A percentile compares a stretch with the other conserved stretches of the same genome.
These are phyloP conservation scores for Aphanomyces astaci DNA, from an alignment of 352 stramenopile genomes.

Conservation along the genomic window DNA sequence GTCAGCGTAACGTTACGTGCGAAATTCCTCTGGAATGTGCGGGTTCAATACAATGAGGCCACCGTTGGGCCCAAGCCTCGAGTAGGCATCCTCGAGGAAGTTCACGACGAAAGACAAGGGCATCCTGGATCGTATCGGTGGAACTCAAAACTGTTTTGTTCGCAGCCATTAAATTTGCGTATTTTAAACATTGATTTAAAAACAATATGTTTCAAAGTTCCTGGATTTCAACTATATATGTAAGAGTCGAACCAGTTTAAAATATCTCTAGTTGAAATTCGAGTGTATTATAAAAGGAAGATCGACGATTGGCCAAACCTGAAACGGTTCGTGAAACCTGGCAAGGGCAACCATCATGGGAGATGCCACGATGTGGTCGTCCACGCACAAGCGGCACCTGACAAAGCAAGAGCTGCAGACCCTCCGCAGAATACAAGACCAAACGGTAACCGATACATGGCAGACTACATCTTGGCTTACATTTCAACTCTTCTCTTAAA, in stretches of 20 bases:
- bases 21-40: not conserved
- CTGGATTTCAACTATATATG: too few species aligned
- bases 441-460: too few species aligned
- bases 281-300: not conserved
- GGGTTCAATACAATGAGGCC: not conserved
- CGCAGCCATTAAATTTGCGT: not conserved
- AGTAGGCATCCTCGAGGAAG: conserved; percentile 5
- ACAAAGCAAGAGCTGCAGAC: conserved; percentile 9
- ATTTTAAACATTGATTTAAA: not conserved
- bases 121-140: not conserved
- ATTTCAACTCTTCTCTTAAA: too few species aligned
- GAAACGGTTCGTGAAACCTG: not conserved
- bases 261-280: not conserved
- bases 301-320: not conserved
- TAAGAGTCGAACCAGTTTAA: too few species aligned
- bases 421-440: not conserved
- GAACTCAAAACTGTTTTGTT: not conserved
- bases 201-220: not conserved
- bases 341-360: not conserved
- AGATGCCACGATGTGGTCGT: not conserved
- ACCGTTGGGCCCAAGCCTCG: not conserved
- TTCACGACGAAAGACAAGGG: conserved; percentile 1
- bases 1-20: not conserved
- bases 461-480: too few species aligned
- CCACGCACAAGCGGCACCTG: not conserved